phyloP scores from a whole-genome alignment of 2,329 filamentous ascomycete genomes.

The Scytalidium sp. region DNA sequence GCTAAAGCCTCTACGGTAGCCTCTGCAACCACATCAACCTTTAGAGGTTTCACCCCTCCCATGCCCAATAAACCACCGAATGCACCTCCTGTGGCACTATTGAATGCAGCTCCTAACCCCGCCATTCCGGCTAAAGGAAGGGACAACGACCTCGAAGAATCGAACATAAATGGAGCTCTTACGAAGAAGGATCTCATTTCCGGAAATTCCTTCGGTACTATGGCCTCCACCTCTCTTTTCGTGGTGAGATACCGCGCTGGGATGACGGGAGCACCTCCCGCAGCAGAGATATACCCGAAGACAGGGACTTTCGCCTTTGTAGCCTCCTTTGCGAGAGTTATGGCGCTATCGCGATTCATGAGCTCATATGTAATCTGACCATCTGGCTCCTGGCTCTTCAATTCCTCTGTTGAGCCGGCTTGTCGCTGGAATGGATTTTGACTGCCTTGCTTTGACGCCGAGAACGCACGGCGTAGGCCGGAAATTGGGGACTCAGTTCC shows the following conservation, averaged over 20 bases:
- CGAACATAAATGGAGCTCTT: slow-evolving; percentile 85
- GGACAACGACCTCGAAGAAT: slow-evolving; percentile 76
- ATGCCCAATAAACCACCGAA: slow-evolving; percentile 77
- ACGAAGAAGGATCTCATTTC: slow-evolving; percentile 77
- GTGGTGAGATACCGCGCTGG: slow-evolving; percentile 84
- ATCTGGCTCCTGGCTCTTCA: slow-evolving; percentile 63
- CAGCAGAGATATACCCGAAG: slow-evolving; percentile 88
- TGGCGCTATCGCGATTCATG: slow-evolving; percentile 91
- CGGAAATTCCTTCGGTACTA: slow-evolving; percentile 71
- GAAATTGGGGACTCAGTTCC: slow-evolving; percentile 79
- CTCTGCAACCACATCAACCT: slow-evolving; percentile 83
- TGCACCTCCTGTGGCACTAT: slow-evolving; percentile 71
- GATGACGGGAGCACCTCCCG: slow-evolving; percentile 79
- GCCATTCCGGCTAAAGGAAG: slow-evolving; percentile 79
- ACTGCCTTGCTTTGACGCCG: slow-evolving; percentile 58
- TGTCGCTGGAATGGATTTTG: slow-evolving; percentile 67
- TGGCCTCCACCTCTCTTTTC: slow-evolving; percentile 84
- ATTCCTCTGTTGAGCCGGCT: slow-evolving; percentile 47
- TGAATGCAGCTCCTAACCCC: slow-evolving; percentile 72
- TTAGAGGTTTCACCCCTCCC: slow-evolving; percentile 80
- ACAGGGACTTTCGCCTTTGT: slow-evolving; percentile 59
- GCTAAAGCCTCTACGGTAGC: slow-evolving; percentile 84
- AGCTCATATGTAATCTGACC: slow-evolving; percentile 90
- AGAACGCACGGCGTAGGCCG: slow-evolving; percentile 78
- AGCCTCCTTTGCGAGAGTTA: slow-evolving; percentile 78